Conservation (phyloP, 768 basidiomycete genomes). For the Phallus indusiatus region DNA sequence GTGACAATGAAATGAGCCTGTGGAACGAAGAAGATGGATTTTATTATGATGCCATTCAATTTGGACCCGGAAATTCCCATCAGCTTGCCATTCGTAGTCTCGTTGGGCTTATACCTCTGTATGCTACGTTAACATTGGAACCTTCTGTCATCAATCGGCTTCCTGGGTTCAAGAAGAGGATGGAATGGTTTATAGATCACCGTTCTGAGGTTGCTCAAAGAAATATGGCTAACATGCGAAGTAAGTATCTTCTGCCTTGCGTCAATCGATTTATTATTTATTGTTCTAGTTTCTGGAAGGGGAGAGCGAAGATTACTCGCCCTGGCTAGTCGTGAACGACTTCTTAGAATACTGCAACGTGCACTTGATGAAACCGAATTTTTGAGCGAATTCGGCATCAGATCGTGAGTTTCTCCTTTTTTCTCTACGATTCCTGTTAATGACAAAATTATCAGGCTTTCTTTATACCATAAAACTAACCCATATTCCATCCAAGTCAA, state of each 20-base stretch:
- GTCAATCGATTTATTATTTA: not conserved
- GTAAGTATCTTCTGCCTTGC: not conserved
- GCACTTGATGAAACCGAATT: conserved; percentile 98
- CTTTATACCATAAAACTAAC: conserved; percentile 79
- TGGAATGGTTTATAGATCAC: conserved; percentile 98
- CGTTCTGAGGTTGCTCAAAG: conserved; percentile 77
- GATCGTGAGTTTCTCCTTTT: conserved; percentile 58
- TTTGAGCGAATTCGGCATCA: conserved; percentile 87
- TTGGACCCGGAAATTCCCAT: conserved; percentile 70
- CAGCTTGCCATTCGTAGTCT: conserved; percentile 91
- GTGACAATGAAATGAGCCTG: conserved; percentile 69
- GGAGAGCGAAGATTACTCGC: conserved; percentile 85
- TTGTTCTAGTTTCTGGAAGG: conserved; percentile 41
- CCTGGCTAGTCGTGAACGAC: conserved; percentile 82
- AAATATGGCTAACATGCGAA: conserved; percentile 94
- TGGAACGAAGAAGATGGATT: conserved; percentile 98
- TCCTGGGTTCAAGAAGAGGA: conserved; percentile 96
- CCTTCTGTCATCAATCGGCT: conserved; percentile 82
- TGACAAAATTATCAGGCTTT: conserved; percentile 45
- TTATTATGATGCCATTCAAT: conserved; percentile 97
- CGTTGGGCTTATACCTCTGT: conserved; percentile 96
- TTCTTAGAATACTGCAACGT: conserved; percentile 82
- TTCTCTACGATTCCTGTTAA: not conserved
- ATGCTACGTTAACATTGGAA: conserved; percentile 90
- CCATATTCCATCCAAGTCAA: conserved; percentile 96